phyloP scores from a whole-genome alignment of 257 asterid genomes.

The Ligustrum vulgare region DNA sequence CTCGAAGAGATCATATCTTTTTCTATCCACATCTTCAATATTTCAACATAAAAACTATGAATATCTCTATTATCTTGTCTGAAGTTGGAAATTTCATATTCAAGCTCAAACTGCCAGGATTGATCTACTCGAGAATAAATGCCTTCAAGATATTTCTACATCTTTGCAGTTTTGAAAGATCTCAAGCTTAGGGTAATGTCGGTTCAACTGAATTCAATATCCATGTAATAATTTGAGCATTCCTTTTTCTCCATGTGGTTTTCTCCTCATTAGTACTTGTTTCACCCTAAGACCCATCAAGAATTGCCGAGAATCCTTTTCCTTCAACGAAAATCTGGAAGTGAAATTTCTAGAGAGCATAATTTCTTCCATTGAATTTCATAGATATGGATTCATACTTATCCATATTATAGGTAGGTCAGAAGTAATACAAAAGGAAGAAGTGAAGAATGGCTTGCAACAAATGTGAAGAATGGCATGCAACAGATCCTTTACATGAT shows the following conservation, averaged over 20 bases:
- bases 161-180: constrained; percentile 7
- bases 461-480: no score
- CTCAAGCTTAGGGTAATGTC: constrained; percentile 8
- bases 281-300: not conserved
- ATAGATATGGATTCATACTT: not conserved
- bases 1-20: no score
- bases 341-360: constrained; percentile 7
- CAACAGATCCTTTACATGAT: no score
- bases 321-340: constrained; percentile 18
- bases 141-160: constrained; percentile 9
- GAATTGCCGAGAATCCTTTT: not conserved
- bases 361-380: constrained; percentile 16
- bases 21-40: no score
- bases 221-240: constrained; percentile 16
- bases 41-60: no score
- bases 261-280: not conserved
- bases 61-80: no score
- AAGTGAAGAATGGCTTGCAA: no score
- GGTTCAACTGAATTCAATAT: constrained; percentile 2
- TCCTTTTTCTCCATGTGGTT: constrained; percentile 6
- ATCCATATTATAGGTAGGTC: not conserved
- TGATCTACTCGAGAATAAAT: constrained; percentile 18
- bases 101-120: constrained; percentile 18
- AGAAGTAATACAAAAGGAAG: no score
- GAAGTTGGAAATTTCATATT: constrained; percentile 12